phyloP scores from a whole-genome alignment of 1,284 basidiomycete genomes.

The Trichosporon coremiiforme region DNA sequence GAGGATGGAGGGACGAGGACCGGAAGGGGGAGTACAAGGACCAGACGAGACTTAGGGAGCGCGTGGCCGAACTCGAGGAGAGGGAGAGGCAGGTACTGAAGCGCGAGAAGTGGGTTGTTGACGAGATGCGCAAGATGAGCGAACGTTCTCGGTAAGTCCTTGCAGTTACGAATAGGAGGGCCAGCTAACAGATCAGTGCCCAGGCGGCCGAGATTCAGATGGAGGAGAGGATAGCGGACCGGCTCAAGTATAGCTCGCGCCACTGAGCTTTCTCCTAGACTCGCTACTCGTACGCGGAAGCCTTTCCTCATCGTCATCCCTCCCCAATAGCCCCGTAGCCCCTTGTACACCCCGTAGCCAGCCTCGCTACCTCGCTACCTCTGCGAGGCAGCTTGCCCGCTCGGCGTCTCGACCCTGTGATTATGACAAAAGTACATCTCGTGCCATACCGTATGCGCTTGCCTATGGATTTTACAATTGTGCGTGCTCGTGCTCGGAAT shows the following conservation, averaged over 20 bases:
- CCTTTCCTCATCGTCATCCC: no score
- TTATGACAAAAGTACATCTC: slow-evolving; percentile 3
- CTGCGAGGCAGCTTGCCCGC: no score
- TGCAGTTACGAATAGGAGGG: no score
- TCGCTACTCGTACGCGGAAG: no score
- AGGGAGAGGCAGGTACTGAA: slow-evolving; percentile 45
- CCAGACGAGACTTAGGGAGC: slow-evolving; percentile 23
- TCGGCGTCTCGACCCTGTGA: no score
- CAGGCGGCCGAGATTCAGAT: slow-evolving; percentile 48
- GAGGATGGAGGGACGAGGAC: background rate
- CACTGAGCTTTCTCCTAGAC: background rate
- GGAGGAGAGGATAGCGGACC: slow-evolving; percentile 51
- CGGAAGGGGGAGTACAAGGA: no score
- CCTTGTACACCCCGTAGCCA: background rate
- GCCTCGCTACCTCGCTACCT: background rate
- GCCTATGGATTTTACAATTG: background rate
- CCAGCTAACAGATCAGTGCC: slow-evolving; percentile 29
- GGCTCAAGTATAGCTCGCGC: slow-evolving; percentile 37
- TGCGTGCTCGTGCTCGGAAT: background rate
- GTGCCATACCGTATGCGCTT: slow-evolving; percentile 1
- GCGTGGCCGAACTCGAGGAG: slow-evolving; percentile 47
- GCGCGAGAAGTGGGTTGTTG: slow-evolving; percentile 52
- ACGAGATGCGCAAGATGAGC: slow-evolving; percentile 50
- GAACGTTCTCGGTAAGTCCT: slow-evolving; percentile 46
- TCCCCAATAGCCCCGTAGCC: no score